These are phyloP conservation scores for Dactylonectria macrodidyma DNA, from an alignment of 2,329 filamentous ascomycete species.

Conservation along the genomic window DNA sequence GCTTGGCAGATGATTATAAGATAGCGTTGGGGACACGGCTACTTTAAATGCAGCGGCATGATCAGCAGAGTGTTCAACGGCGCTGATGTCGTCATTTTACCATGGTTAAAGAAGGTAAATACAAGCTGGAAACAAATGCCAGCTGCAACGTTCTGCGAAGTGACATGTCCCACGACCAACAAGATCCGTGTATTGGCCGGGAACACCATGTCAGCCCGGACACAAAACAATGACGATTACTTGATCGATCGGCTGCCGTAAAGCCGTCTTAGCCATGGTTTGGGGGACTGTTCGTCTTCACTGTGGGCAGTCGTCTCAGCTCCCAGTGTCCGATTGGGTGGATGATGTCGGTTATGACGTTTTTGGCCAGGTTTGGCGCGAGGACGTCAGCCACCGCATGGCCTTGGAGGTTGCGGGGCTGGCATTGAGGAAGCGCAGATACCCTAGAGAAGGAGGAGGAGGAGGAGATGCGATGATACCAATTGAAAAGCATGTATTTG, in stretches of 20 bases:
- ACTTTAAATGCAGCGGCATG: conserved; percentile 12
- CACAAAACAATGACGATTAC: conserved; percentile 9
- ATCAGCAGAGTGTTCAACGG: conserved; percentile 1
- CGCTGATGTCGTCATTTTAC: conserved; percentile 20
- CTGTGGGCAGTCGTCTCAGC: background rate
- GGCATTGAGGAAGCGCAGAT: background rate
- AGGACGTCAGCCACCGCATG: background rate
- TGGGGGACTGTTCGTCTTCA: background rate
- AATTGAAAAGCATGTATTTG: too few relatives aligned
- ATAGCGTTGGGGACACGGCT: conserved; percentile 2
- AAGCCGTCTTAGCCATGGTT: conserved; percentile 1
- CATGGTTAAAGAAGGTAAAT: background rate
- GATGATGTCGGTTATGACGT: conserved; percentile 15
- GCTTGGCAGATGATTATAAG: background rate
- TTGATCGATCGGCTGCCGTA: background rate
- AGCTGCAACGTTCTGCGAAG: background rate
- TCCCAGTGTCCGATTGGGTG: conserved; percentile 1
- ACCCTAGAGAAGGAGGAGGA: background rate
- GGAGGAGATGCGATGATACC: too few relatives aligned
- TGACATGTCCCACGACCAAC: background rate
- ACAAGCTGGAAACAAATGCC: background rate
- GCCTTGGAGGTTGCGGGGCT: background rate
- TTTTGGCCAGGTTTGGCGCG: background rate
- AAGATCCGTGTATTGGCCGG: background rate
- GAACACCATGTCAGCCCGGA: background rate